phyloP scores from a whole-genome alignment of 148 eudicot species.

The Simmondsia chinensis region DNA sequence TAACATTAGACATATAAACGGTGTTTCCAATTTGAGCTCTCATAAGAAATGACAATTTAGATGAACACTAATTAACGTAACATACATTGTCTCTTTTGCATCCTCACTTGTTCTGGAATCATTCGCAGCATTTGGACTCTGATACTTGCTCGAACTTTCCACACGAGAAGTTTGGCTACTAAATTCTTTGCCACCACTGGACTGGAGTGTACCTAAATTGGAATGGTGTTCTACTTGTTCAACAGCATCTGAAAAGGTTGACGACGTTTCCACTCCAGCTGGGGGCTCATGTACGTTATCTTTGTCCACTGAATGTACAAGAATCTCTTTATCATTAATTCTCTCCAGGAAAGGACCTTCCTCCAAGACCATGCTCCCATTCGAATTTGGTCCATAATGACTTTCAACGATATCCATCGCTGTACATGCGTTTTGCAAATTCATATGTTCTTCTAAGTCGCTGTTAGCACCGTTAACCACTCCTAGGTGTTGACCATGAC shows the following conservation, averaged over 20 bases:
- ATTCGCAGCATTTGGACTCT: constrained; percentile 2
- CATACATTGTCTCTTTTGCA: constrained; percentile 7
- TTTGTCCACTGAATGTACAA: not conserved
- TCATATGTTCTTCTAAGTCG: no score
- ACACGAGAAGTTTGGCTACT: constrained; percentile 10
- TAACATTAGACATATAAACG: no score
- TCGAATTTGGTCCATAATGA: not conserved
- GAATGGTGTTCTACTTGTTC: constrained; percentile 8
- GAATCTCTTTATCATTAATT: not conserved
- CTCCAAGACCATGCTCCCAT: not conserved
- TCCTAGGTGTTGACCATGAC: no score
- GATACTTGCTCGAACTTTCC: constrained; percentile 12
- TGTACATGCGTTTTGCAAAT: no score
- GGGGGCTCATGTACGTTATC: not conserved
- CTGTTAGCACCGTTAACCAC: no score
- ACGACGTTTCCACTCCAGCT: no score
- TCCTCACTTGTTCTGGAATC: no score
- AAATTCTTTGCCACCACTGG: constrained; percentile 1
- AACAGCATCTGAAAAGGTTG: constrained; percentile 3
- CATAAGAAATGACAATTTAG: no score
- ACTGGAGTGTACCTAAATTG: constrained; percentile 7
- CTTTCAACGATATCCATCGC: no score
- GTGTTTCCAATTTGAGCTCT: no score
- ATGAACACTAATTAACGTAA: no score
- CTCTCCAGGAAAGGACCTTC: not conserved